Conservation (phyloP, 2,329 filamentous ascomycete genomes). For the Scytalidium sp. region DNA sequence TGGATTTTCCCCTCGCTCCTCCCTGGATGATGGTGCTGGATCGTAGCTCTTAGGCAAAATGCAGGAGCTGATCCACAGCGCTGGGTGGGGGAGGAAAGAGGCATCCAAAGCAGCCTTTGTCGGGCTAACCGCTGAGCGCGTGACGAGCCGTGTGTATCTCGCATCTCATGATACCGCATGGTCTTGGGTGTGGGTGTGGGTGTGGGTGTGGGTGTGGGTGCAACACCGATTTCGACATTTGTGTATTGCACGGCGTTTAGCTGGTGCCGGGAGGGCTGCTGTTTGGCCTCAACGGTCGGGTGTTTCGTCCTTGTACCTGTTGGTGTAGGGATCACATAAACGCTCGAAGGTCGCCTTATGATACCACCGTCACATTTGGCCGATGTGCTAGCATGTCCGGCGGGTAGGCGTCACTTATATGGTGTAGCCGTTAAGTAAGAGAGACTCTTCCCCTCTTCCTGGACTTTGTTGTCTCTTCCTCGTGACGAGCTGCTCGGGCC, state of each 20-base stretch:
- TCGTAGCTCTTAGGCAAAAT: slow-evolving; percentile 1
- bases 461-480: slow-evolving; percentile 1
- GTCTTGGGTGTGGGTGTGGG: not conserved
- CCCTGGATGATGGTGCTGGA: slow-evolving; percentile 14
- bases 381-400: slow-evolving; percentile 3
- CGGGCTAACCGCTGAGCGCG: slow-evolving; percentile 17
- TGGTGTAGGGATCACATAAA: not conserved
- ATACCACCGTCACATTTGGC: not conserved
- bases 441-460: slow-evolving; percentile 1
- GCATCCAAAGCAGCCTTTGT: not conserved
- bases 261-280: not conserved
- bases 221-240: slow-evolving; percentile 12
- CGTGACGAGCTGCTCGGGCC: slow-evolving; percentile 7
- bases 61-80: not conserved
- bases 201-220: slow-evolving; percentile 3
- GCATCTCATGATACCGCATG: slow-evolving; percentile 5
- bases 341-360: not conserved
- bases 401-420: slow-evolving; percentile 13
- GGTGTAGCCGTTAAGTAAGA: slow-evolving; percentile 9
- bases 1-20: slow-evolving; percentile 3
- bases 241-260: slow-evolving; percentile 10
- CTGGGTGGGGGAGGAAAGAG: not conserved
- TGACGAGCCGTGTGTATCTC: slow-evolving; percentile 12
- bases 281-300: not conserved
- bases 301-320: not conserved